A percentile compares a stretch with the other conserved stretches of the same genome.
These are phyloP conservation scores for Hypoxylon fuscum DNA, from an alignment of 495 filamentous ascomycete genomes.

Conservation along the genomic window DNA sequence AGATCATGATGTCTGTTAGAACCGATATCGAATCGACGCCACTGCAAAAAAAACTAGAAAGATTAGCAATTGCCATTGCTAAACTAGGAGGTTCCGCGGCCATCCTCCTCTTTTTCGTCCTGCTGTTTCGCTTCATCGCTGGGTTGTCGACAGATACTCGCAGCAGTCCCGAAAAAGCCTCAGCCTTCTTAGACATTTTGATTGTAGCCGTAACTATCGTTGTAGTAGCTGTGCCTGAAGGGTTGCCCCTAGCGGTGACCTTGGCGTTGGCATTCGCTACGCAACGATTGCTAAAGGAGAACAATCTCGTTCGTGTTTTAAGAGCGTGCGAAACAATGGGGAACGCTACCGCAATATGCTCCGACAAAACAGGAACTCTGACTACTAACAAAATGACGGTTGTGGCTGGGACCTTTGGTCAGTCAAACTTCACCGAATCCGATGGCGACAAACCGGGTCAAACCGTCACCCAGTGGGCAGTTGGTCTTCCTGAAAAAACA, in stretches of 20 bases:
- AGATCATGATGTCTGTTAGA: slow-evolving; percentile 85
- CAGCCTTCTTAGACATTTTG: slow-evolving; percentile 80
- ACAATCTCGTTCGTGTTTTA: slow-evolving; percentile 80
- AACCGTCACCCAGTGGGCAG: slow-evolving; percentile 66
- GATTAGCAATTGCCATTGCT: slow-evolving; percentile 79
- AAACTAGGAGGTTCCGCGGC: slow-evolving; percentile 77
- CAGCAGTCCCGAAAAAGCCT: slow-evolving; percentile 69
- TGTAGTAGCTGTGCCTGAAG: slow-evolving; percentile 86
- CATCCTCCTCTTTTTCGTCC: slow-evolving; percentile 74
- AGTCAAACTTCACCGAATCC: slow-evolving; percentile 64
- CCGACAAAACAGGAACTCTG: slow-evolving; percentile 86
- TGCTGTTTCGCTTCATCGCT: slow-evolving; percentile 81
- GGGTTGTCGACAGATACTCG: slow-evolving; percentile 57
- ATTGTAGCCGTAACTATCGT: slow-evolving; percentile 84
- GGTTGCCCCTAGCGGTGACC: slow-evolving; percentile 82
- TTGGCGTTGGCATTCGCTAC: slow-evolving; percentile 84
- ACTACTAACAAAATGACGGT: slow-evolving; percentile 81
- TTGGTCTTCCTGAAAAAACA: slow-evolving; percentile 60
- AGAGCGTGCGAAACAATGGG: slow-evolving; percentile 89
- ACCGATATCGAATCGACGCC: slow-evolving; percentile 80
- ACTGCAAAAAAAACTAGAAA: slow-evolving; percentile 78
- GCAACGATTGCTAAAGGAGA: slow-evolving; percentile 80
- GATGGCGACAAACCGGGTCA: slow-evolving; percentile 41
- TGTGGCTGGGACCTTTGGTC: slow-evolving; percentile 73
- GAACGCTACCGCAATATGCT: slow-evolving; percentile 85